These are phyloP conservation scores for Colletotrichum sp. DNA, from an alignment of 2,329 filamentous ascomycete species.

Conservation along the genomic window DNA sequence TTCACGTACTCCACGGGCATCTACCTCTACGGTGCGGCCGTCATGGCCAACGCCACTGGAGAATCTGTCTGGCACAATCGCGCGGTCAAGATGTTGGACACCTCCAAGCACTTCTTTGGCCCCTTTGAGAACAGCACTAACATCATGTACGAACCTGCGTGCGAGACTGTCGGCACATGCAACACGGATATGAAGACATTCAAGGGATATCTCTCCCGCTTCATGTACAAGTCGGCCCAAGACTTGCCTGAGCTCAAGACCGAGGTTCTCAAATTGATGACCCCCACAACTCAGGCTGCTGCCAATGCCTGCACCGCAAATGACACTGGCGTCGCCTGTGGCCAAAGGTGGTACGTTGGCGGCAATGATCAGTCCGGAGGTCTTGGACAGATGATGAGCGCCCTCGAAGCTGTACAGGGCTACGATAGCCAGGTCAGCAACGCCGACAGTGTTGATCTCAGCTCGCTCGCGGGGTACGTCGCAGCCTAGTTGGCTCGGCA, in stretches of 20 bases:
- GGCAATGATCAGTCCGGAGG: constrained; percentile 59
- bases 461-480: background rate
- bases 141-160: constrained; percentile 71
- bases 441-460: background rate
- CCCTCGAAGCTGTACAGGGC: constrained; percentile 66
- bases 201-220: constrained; percentile 71
- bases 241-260: constrained; percentile 59
- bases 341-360: constrained; percentile 65
- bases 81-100: constrained; percentile 54
- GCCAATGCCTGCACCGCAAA: constrained; percentile 61
- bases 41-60: constrained; percentile 65
- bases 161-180: constrained; percentile 62
- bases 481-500: background rate
- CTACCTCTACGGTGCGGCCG: constrained; percentile 67
- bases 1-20: constrained; percentile 72
- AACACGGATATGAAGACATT: constrained; percentile 69
- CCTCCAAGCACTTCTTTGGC: constrained; percentile 57
- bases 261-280: constrained; percentile 52
- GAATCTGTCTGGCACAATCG: constrained; percentile 58
- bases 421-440: constrained; percentile 28
- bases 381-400: constrained; percentile 68
- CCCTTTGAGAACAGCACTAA: constrained; percentile 56
- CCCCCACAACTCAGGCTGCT: constrained; percentile 58
- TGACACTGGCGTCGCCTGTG: constrained; percentile 56
- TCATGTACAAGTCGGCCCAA: constrained; percentile 62